Conservation (phyloP, 1,284 basidiomycete genomes). For the Pseudozyma sp. region DNA sequence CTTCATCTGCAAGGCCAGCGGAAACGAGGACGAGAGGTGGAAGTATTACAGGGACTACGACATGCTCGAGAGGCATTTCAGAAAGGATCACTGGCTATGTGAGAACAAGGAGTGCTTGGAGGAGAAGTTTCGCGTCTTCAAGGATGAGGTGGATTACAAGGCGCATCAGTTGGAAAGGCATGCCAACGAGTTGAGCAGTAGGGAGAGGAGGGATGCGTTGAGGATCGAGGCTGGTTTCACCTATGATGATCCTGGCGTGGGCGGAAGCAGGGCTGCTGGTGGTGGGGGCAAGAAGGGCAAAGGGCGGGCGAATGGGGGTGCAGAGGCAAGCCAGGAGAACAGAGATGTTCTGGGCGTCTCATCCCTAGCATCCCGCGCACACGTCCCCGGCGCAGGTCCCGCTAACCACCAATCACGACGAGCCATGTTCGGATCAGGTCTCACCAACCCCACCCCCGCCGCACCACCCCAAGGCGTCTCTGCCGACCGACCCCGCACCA, state of each 20-base stretch:
- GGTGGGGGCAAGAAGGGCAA: slow-evolving; percentile 26
- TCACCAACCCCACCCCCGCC: slow-evolving; percentile 29
- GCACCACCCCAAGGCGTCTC: slow-evolving; percentile 28
- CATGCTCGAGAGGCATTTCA: slow-evolving; percentile 69
- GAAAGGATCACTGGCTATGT: slow-evolving; percentile 80
- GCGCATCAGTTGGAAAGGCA: slow-evolving; percentile 91
- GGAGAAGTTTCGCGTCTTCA: slow-evolving; percentile 95
- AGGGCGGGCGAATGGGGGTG: slow-evolving; percentile 5
- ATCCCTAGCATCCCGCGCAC: slow-evolving; percentile 69
- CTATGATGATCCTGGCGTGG: slow-evolving; percentile 73
- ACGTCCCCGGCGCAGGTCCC: slow-evolving; percentile 57
- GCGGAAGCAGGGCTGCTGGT: neutral
- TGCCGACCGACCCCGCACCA: slow-evolving; percentile 54
- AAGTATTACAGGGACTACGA: slow-evolving; percentile 61
- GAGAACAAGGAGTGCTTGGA: slow-evolving; percentile 79
- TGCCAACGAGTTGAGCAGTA: slow-evolving; percentile 80
- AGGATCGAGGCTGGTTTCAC: slow-evolving; percentile 84
- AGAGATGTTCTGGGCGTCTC: slow-evolving; percentile 47
- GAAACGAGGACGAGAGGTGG: slow-evolving; percentile 60
- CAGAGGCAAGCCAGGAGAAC: neutral
- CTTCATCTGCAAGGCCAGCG: slow-evolving; percentile 78
- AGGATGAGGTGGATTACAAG: slow-evolving; percentile 84
- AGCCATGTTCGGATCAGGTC: slow-evolving; percentile 45
- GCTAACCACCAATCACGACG: slow-evolving; percentile 48
- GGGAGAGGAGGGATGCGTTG: slow-evolving; percentile 81